Conservation (phyloP, 2,329 filamentous ascomycete genomes). For the Escovopsis sp. region DNA sequence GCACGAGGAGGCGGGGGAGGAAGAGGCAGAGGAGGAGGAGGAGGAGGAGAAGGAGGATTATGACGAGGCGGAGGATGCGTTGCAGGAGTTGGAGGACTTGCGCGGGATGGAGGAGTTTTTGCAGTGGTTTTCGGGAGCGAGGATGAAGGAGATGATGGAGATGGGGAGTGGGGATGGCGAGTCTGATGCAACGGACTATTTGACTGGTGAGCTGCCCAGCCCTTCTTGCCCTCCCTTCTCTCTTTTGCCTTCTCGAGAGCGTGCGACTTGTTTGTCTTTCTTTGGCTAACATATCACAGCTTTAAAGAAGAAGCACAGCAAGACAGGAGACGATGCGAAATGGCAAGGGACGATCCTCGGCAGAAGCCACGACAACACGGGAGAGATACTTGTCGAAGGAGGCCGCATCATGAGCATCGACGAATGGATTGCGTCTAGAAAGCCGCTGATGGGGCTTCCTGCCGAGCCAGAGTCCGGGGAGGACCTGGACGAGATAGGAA, state of each 20-base stretch:
- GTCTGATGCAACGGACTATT: slow-evolving; percentile 51
- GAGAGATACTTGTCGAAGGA: slow-evolving; percentile 63
- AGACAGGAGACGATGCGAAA: slow-evolving; percentile 72
- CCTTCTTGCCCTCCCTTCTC: too few species aligned
- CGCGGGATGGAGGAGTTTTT: slow-evolving; percentile 66
- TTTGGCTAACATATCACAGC: slow-evolving; percentile 30
- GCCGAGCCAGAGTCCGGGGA: neutral
- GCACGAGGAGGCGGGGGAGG: slow-evolving; percentile 12
- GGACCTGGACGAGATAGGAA: neutral
- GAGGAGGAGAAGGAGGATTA: too few species aligned
- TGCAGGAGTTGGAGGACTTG: slow-evolving; percentile 57
- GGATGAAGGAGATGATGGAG: slow-evolving; percentile 66
- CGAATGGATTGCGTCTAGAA: slow-evolving; percentile 22
- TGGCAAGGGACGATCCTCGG: slow-evolving; percentile 77
- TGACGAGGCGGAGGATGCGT: slow-evolving; percentile 44
- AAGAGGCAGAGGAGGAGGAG: too few species aligned
- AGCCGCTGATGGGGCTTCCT: slow-evolving; percentile 5
- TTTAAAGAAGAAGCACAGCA: slow-evolving; percentile 85
- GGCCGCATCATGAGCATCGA: slow-evolving; percentile 29
- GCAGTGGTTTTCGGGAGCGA: slow-evolving; percentile 58
- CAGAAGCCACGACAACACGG: slow-evolving; percentile 47
- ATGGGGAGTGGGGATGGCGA: slow-evolving; percentile 59
- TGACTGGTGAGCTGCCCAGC: slow-evolving; percentile 47
- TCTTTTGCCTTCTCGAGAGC: neutral
- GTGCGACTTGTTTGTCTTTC: too few species aligned